These are phyloP conservation scores for Acrocalymma vagum DNA, from an alignment of 2,329 filamentous ascomycete genomes.

Conservation along the genomic window DNA sequence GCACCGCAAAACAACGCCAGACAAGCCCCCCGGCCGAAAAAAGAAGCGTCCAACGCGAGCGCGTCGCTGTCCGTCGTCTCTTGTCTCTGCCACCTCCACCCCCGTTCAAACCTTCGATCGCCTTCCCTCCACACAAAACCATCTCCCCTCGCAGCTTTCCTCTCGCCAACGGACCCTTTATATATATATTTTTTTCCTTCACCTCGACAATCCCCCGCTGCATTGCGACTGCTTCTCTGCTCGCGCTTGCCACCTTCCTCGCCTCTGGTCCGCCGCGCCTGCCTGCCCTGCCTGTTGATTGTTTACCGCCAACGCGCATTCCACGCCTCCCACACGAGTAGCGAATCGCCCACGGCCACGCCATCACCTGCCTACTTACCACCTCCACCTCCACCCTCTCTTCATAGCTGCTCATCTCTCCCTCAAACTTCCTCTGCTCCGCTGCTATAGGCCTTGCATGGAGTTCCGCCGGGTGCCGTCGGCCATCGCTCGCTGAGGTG, in stretches of 20 bases:
- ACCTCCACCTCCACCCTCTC: slow-evolving; percentile 16
- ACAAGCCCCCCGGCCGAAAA: slow-evolving; percentile 14
- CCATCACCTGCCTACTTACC: too few relatives aligned
- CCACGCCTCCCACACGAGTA: slow-evolving; percentile 25
- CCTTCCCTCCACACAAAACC: slow-evolving; percentile 13
- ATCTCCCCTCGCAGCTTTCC: slow-evolving; percentile 12
- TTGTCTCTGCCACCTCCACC: slow-evolving; percentile 34
- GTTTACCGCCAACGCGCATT: slow-evolving; percentile 32
- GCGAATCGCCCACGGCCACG: slow-evolving; percentile 35
- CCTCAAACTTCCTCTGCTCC: slow-evolving; percentile 14
- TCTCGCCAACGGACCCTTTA: background rate
- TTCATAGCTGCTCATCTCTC: slow-evolving; percentile 20
- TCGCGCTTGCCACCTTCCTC: slow-evolving; percentile 10
- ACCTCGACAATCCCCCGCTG: background rate
- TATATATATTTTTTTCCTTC: too few relatives aligned
- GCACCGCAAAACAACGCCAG: too few relatives aligned
- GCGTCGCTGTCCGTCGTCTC: slow-evolving; percentile 26
- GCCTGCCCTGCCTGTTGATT: slow-evolving; percentile 24
- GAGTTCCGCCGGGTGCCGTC: slow-evolving; percentile 29
- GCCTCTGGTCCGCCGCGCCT: slow-evolving; percentile 21
- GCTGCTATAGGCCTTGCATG: slow-evolving; percentile 42
- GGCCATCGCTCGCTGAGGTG: slow-evolving; percentile 44
- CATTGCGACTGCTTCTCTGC: background rate
- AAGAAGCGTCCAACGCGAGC: slow-evolving; percentile 32
- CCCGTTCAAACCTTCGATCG: slow-evolving; percentile 35